Evolutionary conservation across 495 filamentous ascomycete genomes (phyloP), one percentile per base, ranked within the genome.

Genomic region (Tuber calosporum): DNA sequence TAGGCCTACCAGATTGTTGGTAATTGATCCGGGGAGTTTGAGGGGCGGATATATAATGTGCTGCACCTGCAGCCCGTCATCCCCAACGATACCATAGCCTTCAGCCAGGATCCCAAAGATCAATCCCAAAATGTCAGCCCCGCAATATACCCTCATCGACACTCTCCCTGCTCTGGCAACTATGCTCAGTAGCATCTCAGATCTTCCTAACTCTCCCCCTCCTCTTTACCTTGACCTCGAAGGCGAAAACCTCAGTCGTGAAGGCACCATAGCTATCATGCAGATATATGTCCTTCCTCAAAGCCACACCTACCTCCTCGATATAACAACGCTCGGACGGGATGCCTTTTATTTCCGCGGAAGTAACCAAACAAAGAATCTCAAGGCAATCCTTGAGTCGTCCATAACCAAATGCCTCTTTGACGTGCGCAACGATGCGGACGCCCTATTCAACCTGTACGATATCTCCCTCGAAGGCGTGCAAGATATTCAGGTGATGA

Each of bases 401-500:
- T 19, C 39, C 9, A 85, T 84, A 37, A 80, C 83, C 4, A 88
- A 88, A 79, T 83, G 84, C 74, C 85, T 88, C 79, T 88, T 87
- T 80, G 87, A 88, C 73, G 82, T 88, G 20, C 85, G 86, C n/a
- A 83, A 86, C 73, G 86, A 88, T 73, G 86, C 88, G 0, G 86
- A 89, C 72, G 87, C 87, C 2, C 77, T 90, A 0, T 88, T 82
- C 71, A 68, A 70, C 68, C 86, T 84, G 30, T 88, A 79, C 74
- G 66, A 76, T 6, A 77, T 86, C 69, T 68, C 73, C 0, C 77
- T 87, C 0, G 74, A 66, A 1, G 86, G 87, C 0, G 74, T 88
- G 1, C 45, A 84, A 1, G 87, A 89, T 72, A 58, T 90, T 15
- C 88, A 90, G 77, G 82, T 90, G 1, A 85, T 90, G 85, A 86